Conservation (phyloP, 1,139 yeast species). For the Taiozyma sp. region DNA sequence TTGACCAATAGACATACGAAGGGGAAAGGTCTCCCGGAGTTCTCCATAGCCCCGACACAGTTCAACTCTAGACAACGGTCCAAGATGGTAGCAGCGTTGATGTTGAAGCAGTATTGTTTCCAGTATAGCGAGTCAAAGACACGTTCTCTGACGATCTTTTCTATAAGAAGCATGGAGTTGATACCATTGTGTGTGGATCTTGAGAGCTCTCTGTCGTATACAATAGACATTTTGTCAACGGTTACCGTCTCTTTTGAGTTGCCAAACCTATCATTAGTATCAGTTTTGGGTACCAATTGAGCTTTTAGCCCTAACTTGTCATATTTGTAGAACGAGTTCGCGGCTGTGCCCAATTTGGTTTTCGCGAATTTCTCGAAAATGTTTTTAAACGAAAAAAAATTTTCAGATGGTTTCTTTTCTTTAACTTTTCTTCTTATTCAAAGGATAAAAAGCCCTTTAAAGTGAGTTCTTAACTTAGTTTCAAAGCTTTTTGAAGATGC, state of each 20-base stretch:
- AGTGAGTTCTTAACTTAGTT: background rate
- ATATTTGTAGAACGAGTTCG: background rate
- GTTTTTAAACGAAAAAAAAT: background rate
- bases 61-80: conserved; percentile 33
- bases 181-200: conserved; percentile 29
- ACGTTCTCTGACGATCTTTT: conserved; percentile 54
- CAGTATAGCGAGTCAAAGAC: conserved; percentile 56
- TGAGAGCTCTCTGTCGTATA: conserved; percentile 31
- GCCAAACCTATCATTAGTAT: too few species aligned
- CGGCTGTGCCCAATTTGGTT: background rate
- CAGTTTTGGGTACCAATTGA: too few species aligned
- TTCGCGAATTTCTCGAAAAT: background rate
- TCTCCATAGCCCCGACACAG: conserved; percentile 42
- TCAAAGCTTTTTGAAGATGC: background rate
- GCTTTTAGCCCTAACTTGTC: background rate
- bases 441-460: background rate
- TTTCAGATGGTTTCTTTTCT: background rate
- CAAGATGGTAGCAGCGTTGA: conserved; percentile 33
- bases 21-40: conserved; percentile 43
- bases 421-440: background rate
- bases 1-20: conserved; percentile 51
- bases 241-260: too few species aligned
- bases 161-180: conserved; percentile 48
- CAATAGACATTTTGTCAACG: background rate
- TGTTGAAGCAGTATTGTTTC: conserved; percentile 46